A percentile compares a stretch with the other conserved stretches of the same genome.
These are phyloP conservation scores for Chrysochromulina parva DNA, from an alignment of 78 protist genomes.

Conservation along the genomic window DNA sequence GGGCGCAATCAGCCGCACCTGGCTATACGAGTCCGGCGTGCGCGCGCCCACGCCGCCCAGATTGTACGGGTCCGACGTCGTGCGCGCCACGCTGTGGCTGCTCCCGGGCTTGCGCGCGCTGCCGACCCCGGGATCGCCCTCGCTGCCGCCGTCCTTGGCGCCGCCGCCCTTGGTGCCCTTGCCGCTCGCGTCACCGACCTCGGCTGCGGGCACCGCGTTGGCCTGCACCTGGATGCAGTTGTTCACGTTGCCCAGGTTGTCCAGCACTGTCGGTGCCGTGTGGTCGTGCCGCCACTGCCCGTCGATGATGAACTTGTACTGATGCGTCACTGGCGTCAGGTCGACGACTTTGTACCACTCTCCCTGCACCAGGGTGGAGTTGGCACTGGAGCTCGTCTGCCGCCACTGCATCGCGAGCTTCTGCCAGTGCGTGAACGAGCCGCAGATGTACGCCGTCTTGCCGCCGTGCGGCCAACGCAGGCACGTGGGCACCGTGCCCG, in stretches of 20 bases:
- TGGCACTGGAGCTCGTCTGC: not conserved
- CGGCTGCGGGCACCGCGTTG: not conserved
- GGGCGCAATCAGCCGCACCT: no score
- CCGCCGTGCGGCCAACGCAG: conserved; percentile 9
- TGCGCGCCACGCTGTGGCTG: not conserved
- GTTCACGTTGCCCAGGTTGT: conserved; percentile 43
- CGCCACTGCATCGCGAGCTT: conserved; percentile 13
- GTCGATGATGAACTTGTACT: conserved; percentile 47
- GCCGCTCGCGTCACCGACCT: no score
- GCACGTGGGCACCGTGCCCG: not conserved
- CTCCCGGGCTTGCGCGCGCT: no score
- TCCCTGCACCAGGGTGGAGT: no score
- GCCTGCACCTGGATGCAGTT: conserved; percentile 19
- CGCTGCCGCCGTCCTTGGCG: no score
- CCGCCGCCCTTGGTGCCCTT: no score
- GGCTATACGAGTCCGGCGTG: not conserved
- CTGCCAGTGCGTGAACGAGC: conserved; percentile 14
- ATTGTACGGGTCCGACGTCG: not conserved
- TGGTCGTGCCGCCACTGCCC: conserved; percentile 41
- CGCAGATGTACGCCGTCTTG: not conserved
- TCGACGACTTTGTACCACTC: conserved; percentile 4
- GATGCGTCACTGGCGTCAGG: conserved; percentile 4
- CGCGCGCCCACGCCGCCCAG: not conserved
- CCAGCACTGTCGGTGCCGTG: conserved; percentile 6
- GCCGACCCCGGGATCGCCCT: no score